Base-by-base conservation (phyloP, 2,329 filamentous ascomycete genomes). In the Fusarium illudens region DNA sequence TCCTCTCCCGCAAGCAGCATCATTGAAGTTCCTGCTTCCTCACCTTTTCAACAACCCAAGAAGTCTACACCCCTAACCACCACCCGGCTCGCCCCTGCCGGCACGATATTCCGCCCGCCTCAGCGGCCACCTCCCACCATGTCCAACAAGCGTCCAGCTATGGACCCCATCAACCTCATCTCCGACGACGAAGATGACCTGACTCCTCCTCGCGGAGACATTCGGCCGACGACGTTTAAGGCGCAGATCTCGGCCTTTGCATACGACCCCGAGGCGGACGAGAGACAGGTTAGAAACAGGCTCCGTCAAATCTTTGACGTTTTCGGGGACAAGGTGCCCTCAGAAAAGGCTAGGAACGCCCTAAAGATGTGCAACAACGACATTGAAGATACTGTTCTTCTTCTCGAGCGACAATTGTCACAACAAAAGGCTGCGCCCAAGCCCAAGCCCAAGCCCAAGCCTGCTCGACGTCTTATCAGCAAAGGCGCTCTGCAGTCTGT, bases 11-110 rank as follows among this genome's bases (percentile, higher is more conserved):
- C 78, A 25, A 81, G 82, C 49, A 81, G 82, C 32, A 73, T 82
- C 17, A 76, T 97, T 58, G 94, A 97, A 77, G 94, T 97, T 4
- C 90, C 91, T 29, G 92, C 93, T n/a, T 97, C 94, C 4, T 97
- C 95, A 1, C 94, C 94, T 2, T 84, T 90, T 60, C 86, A 86
- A 62, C 74, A 71, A 72, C 75, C 70, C 76, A 76, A 72, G 56
- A 71, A 73, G 52, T 60, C 71, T 27, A 58, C 74, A 25, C 70
- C 70, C 50, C 62, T 82, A 25, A 87, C 85, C 20, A 89, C 83
- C 65, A 89, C 83, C 65, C 80, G 87, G 44, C 91, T 96, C 82
- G 92, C 92, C 33, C 92, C 93, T 27, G 86, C 89, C 46, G 92
- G 93, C 7, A 96, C 93, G 0, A 78, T 84, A 10, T 95, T 92